Evolutionary conservation across 345 rosid genomes (phyloP), one percentile per base, ranked within the genome.

Genomic region (Cardamine occulta): DNA sequence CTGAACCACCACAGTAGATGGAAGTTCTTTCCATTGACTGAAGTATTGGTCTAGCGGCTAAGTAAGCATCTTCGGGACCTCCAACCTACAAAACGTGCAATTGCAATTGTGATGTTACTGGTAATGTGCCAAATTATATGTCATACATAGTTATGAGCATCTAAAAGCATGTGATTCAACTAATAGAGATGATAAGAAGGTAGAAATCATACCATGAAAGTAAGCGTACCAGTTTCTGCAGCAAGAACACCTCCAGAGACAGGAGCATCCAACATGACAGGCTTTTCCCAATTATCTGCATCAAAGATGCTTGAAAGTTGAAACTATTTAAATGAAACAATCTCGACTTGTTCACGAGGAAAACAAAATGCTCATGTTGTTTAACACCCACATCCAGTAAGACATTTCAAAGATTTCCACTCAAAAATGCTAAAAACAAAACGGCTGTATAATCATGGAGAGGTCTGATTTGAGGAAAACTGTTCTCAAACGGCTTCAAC

Each of bases 191-290:
- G 63, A 19, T 63, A 23, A 66, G 68, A 66, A 23, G 4, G 34
- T 31, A 8, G 5, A 57, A 48, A 68, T 2, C 70, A 73, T 81
- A 90, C 97, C 94, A 94, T 91, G 84, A 94, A 94, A 64, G 95
- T 88, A n/a, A 94, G 95, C 23, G 91, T 75, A 52, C 89, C 89
- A 49, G 91, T 86, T 82, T 91, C 96, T 32, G 97, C 98, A 79
- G 93, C 97, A 79, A 88, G 87, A 84, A 91, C 88, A 71, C 98
- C 98, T 74, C 97, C 97, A 64, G 98, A 94, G 34, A 94, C 97
- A 10, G 98, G 97, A 81, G 98, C 98, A 81, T 94, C 98, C 86
- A 91, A 82, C 96, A 94, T 94, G 66, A 83, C 79, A 65, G 98
- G 93, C 31, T 78, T 86, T 79, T 80, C 83, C 90, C 86, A 81